Evolutionary conservation across 768 basidiomycete genomes (phyloP), one percentile per base, ranked within the genome.

Genomic region (Lepiota brunneoincarnata): DNA sequence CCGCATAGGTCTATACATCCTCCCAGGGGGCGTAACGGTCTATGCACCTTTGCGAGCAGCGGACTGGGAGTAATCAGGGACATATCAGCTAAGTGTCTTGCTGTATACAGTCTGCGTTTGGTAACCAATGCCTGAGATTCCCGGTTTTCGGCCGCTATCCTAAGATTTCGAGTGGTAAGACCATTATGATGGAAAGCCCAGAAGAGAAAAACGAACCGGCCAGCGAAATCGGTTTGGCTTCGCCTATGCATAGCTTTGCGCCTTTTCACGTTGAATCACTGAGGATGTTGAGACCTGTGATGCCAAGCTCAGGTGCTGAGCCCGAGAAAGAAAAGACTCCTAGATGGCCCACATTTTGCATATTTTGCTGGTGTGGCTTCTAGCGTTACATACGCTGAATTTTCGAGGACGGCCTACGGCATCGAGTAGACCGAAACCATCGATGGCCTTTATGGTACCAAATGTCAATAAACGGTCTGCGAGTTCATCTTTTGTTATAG

Each of bases 181-280:
- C 37, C 35, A 54, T n/a, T n/a, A 34, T 34, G 17, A 14, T 28
- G 38, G 26, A n/a, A 36, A n/a, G n/a, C n/a, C n/a, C n/a, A 49
- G n/a, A n/a, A 9, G 15, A n/a, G n/a, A n/a, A 49, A 4, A 2
- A 59, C 74, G 35, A 46, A 87, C 91, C 82, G 76, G 63, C 85
- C 82, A 2, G 67, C 67, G 61, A 76, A 92, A 64, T 91, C 84
- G 1, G 86, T 57, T 83, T 87, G n/a, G 91, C 91, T 59, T 92
- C 89, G 7, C 89, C 89, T 34, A 93, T 80, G 15, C 90, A 79
- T 28, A 93, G 70, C 59, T 88, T 92, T 18, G 90, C 73, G n/a
- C 92, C 92, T 70, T 91, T 93, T 89, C 90, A 94, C n/a, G 82
- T 89, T 5, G 87, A 82, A 31, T 91, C 91, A 57, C 86, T 91